These are phyloP conservation scores for Cryptosporidium sp. DNA, from an alignment of 169 alveolate species.

Conservation along the genomic window DNA sequence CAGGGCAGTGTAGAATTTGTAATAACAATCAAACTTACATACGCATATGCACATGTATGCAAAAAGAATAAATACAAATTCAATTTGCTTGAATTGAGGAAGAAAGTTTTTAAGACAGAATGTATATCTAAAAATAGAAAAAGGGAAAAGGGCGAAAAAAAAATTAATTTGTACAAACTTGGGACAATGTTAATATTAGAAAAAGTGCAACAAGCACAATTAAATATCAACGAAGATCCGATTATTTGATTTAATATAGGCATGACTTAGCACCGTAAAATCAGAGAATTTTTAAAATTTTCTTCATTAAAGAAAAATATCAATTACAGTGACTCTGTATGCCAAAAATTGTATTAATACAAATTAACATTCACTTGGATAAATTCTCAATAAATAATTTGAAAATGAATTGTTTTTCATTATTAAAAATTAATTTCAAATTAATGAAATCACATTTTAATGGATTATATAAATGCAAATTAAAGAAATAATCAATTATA, in stretches of 20 bases:
- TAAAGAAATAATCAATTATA: no score
- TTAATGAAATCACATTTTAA: background rate
- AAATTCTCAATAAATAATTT: no score
- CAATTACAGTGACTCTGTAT: conserved; percentile 73
- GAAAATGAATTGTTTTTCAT: no score
- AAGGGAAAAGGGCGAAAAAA: background rate
- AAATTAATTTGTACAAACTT: conserved; percentile 18
- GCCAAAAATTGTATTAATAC: background rate
- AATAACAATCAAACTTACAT: background rate
- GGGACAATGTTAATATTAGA: conserved; percentile 14
- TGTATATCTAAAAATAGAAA: no score
- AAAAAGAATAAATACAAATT: no score
- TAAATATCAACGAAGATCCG: conserved; percentile 38
- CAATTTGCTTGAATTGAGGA: no score
- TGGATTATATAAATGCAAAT: background rate
- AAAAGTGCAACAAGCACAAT: background rate
- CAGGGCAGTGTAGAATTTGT: background rate
- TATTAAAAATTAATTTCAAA: background rate
- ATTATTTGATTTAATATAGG: conserved; percentile 31
- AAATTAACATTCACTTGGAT: no score
- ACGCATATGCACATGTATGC: no score
- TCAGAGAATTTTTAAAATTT: background rate
- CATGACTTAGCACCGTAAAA: conserved; percentile 69
- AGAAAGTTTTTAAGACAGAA: no score
- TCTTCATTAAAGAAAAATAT: background rate